Evolutionary conservation across 164 flowering plant genomes (phyloP).

Genomic region (Santalum album): DNA sequence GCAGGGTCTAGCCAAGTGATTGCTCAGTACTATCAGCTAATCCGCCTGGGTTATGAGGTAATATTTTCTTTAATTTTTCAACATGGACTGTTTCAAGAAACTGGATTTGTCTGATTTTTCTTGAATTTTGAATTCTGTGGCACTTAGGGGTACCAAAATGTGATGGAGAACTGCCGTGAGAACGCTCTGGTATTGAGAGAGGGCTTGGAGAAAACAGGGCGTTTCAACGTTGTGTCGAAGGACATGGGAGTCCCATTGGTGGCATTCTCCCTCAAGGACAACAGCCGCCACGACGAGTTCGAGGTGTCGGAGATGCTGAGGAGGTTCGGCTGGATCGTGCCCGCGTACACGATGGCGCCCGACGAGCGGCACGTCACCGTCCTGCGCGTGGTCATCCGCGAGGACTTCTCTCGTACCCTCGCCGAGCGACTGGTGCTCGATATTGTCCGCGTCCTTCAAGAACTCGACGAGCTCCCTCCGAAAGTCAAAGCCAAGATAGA

Average conservation of each 20-base stretch:
- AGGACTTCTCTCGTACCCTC: slow-evolving; percentile 61
- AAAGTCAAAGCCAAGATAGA: slow-evolving; percentile 7
- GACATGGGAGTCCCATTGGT: slow-evolving; percentile 33
- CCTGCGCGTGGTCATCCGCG: slow-evolving; percentile 56
- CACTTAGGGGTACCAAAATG: slow-evolving; percentile 29
- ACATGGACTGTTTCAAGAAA: no score
- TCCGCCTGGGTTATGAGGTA: slow-evolving; percentile 35
- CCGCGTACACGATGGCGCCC: slow-evolving; percentile 56
- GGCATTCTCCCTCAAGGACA: slow-evolving; percentile 33
- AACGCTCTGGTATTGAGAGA: slow-evolving; percentile 23
- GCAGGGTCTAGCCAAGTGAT: slow-evolving; percentile 39
- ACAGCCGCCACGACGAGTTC: slow-evolving; percentile 18
- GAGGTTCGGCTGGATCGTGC: slow-evolving; percentile 41
- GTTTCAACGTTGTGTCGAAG: slow-evolving; percentile 26
- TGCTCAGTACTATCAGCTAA: slow-evolving; percentile 36
- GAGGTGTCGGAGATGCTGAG: slow-evolving; percentile 27
- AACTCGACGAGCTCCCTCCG: slow-evolving; percentile 40
- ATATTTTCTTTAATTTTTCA: no score
- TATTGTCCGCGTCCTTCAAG: slow-evolving; percentile 44
- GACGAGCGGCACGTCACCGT: slow-evolving; percentile 44
- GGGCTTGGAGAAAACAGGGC: slow-evolving; percentile 29
- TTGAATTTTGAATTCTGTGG: neutral
- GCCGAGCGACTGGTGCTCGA: slow-evolving; percentile 60
- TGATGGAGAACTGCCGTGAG: slow-evolving; percentile 32
- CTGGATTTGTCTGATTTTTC: no score